Evolutionary conservation across 2,329 filamentous ascomycete genomes (phyloP), one percentile per base, ranked within the genome.

Genomic region (Teratosphaeriaceae sp.): DNA sequence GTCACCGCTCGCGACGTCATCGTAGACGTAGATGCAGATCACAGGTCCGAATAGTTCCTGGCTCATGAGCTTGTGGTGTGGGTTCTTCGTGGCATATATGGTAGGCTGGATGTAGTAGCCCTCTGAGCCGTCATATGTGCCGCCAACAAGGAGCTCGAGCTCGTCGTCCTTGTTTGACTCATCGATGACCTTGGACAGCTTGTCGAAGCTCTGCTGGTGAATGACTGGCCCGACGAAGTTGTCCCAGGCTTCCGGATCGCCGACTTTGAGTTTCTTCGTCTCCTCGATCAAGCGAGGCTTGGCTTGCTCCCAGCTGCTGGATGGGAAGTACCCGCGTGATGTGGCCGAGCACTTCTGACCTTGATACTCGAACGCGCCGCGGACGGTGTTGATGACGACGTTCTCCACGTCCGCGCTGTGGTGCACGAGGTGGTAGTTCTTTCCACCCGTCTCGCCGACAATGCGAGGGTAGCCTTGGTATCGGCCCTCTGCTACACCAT

Each of bases 191-290:
- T 74, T 73, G 0, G 78, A 75, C 2, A 94, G 76, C 66, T 89
- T 90, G 64, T 88, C 79, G 74, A 94, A 94, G 9, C 84, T 85
- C 9, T 72, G 76, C 51, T 81, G 75, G 69, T 94, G 87, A 64
- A 94, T 94, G 45, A 94, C 87, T 18, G 88, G 88, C 8, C 87
- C 87, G 58, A 89, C 80, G 70, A 94, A 94, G 71, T 88, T 87
- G 55, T 75, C 70, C 59, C 85, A 82, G 35, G 85, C 70, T 26
- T 78, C 76, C 1, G 86, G 83, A 43, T 75, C 71, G 43, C 88
- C 88, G 40, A 88, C 72, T 56, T 80, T 82, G 40, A 94, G 74
- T 46, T 77, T 76, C 57, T 80, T 70, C 6, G 80, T 82, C 65
- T 90, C 84, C n/a, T 73, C 65, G 11, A 80, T 71, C 3, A 94